phyloP scores from a whole-genome alignment of 306 rosid genomes.

The Cajanus cajan region DNA sequence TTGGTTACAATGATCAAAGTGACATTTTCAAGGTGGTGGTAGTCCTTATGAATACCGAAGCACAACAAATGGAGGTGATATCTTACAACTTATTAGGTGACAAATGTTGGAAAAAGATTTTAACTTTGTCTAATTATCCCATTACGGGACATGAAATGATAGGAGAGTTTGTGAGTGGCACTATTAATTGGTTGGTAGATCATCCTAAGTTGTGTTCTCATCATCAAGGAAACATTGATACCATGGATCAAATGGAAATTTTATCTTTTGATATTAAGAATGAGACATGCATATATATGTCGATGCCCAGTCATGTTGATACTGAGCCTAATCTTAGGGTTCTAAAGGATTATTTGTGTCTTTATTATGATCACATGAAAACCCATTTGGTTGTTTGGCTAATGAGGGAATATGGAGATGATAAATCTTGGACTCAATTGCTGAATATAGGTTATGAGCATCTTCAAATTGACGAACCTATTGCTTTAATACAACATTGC shows the following conservation, averaged over 20 bases:
- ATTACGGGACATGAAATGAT: too few species aligned
- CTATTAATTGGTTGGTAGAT: neutral
- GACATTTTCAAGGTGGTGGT: neutral
- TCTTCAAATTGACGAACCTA: neutral
- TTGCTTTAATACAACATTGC: too few species aligned
- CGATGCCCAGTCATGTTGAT: neutral
- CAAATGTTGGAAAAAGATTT: neutral
- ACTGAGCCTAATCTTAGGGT: neutral
- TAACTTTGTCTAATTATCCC: neutral
- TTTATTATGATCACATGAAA: neutral
- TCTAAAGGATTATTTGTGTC: neutral
- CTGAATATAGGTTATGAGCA: neutral
- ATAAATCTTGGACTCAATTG: constrained; percentile 15
- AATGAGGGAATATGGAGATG: neutral
- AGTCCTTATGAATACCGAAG: too few species aligned
- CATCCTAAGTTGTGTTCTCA: neutral
- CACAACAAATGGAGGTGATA: too few species aligned
- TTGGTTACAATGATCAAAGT: neutral
- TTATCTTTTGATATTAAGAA: neutral
- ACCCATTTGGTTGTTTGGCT: constrained; percentile 22
- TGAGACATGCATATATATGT: neutral
- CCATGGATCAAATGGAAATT: neutral
- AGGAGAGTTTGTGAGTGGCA: neutral
- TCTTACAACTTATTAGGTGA: neutral
- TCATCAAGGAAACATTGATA: too few species aligned